Evolutionary conservation across 2,329 filamentous ascomycete species (phyloP).

Genomic region (Pestalotiopsis sp.): DNA sequence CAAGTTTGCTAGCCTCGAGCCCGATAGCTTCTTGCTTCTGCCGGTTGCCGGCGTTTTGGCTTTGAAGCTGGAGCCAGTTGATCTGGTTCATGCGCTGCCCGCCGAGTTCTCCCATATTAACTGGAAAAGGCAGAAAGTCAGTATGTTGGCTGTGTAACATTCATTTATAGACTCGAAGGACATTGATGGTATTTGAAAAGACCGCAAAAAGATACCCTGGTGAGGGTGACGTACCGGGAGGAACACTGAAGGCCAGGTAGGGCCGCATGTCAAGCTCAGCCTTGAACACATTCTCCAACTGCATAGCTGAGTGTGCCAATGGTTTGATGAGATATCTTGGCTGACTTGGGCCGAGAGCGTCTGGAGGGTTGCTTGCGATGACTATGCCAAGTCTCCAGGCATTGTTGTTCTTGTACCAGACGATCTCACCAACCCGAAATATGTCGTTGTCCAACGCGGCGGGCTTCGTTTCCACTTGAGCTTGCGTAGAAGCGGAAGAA

Average conservation of each 20-base stretch:
- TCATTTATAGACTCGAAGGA: not conserved
- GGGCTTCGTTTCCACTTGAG: not conserved
- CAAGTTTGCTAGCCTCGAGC: constrained; percentile 55
- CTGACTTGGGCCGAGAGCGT: not conserved
- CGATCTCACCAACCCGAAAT: constrained; percentile 51
- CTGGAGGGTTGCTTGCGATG: constrained; percentile 10
- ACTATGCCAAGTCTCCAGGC: constrained; percentile 54
- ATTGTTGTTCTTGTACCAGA: constrained; percentile 51
- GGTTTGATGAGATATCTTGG: constrained; percentile 20
- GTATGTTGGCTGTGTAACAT: not conserved
- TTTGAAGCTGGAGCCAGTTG: constrained; percentile 41
- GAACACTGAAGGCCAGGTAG: constrained; percentile 55
- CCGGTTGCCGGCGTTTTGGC: constrained; percentile 34
- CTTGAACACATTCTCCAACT: constrained; percentile 41
- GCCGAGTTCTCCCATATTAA: constrained; percentile 37
- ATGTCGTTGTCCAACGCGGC: constrained; percentile 29
- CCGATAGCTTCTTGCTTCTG: constrained; percentile 43
- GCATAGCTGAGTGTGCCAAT: constrained; percentile 38
- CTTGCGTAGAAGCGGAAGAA: not conserved
- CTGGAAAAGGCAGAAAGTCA: constrained; percentile 13
- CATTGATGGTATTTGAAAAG: too few species aligned
- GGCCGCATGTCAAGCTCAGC: constrained; percentile 46
- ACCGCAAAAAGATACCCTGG: not conserved
- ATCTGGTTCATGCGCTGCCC: constrained; percentile 43
- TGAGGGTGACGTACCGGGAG: constrained; percentile 24